Conservation (phyloP, 2,329 filamentous ascomycete species). For the Ambrosiella beaveri region DNA sequence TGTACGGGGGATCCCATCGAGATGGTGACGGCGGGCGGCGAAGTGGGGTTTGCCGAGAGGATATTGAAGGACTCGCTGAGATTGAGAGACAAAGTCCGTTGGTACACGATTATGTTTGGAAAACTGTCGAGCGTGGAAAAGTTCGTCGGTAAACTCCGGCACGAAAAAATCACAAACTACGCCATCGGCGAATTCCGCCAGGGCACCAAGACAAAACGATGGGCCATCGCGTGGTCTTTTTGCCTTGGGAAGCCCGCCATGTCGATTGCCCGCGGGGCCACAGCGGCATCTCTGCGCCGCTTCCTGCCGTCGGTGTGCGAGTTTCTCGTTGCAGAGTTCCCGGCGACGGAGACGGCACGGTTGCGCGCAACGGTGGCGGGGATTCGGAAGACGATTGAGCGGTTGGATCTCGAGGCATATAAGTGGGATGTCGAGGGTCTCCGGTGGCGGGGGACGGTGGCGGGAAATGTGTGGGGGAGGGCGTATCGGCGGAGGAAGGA, state of each 20-base stretch:
- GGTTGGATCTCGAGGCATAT: slow-evolving; percentile 45
- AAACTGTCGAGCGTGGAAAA: slow-evolving; percentile 53
- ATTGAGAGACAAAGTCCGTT: slow-evolving; percentile 46
- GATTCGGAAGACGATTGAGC: slow-evolving; percentile 30
- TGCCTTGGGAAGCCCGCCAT: slow-evolving; percentile 42
- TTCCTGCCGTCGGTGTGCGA: slow-evolving; percentile 29
- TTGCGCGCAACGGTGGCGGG: slow-evolving; percentile 21
- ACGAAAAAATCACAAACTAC: slow-evolving; percentile 49
- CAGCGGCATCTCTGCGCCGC: slow-evolving; percentile 22
- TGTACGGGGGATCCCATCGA: slow-evolving; percentile 64
- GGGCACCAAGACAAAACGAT: slow-evolving; percentile 61
- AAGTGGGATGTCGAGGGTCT: slow-evolving; percentile 36
- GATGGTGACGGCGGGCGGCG: slow-evolving; percentile 71
- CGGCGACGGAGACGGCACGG: slow-evolving; percentile 22
- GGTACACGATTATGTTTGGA: slow-evolving; percentile 87
- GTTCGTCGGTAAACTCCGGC: slow-evolving; percentile 41
- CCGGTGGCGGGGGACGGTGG: slow-evolving; percentile 44
- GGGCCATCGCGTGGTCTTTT: slow-evolving; percentile 85
- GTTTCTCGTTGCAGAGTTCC: slow-evolving; percentile 27
- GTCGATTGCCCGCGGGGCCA: slow-evolving; percentile 27
- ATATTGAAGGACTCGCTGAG: slow-evolving; percentile 53
- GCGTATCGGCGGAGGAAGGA: slow-evolving; percentile 41
- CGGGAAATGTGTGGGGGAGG: slow-evolving; percentile 45
- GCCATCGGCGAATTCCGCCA: slow-evolving; percentile 68
- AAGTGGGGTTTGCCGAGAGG: slow-evolving; percentile 53